Evolutionary conservation across 1,284 basidiomycete species (phyloP).

Genomic region (Sporisorium sorghi): DNA sequence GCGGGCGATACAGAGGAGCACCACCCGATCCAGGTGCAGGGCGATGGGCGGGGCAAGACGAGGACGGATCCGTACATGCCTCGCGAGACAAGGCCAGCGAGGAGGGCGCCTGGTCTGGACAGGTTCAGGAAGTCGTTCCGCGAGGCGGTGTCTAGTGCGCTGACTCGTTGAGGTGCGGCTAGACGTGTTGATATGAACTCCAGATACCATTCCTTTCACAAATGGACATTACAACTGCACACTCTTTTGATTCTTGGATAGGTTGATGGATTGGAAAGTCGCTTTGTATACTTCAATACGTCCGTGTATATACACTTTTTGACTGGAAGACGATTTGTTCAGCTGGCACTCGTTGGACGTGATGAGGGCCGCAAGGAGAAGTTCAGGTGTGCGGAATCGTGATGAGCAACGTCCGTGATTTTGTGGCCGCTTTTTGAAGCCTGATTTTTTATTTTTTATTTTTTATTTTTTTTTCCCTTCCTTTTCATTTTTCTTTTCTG

Average conservation of each 20-base stretch:
- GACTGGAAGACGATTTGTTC: not conserved
- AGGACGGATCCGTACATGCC: constrained; percentile 58
- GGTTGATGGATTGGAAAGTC: not conserved
- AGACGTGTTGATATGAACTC: not conserved
- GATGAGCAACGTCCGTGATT: too few species aligned
- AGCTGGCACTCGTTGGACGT: not conserved
- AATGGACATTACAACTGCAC: not conserved
- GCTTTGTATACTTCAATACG: not conserved
- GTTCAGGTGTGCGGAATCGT: not conserved
- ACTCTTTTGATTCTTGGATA: not conserved
- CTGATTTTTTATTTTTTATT: too few species aligned
- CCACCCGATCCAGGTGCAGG: constrained; percentile 60
- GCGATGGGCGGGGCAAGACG: constrained; percentile 60
- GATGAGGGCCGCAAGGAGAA: too few species aligned
- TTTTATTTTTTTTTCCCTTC: too few species aligned
- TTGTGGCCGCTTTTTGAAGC: too few species aligned
- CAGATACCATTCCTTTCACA: not conserved
- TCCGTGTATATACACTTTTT: not conserved
- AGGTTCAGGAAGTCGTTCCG: constrained; percentile 59
- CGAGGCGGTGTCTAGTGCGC: constrained; percentile 57
- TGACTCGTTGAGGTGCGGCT: constrained; percentile 24
- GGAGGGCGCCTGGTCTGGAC: constrained; percentile 47
- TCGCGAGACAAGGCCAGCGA: constrained; percentile 51
- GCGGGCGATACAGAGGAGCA: constrained; percentile 65
- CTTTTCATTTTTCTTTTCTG: too few species aligned